phyloP scores from a whole-genome alignment of 768 basidiomycete genomes.

The Podaxis sp. region DNA sequence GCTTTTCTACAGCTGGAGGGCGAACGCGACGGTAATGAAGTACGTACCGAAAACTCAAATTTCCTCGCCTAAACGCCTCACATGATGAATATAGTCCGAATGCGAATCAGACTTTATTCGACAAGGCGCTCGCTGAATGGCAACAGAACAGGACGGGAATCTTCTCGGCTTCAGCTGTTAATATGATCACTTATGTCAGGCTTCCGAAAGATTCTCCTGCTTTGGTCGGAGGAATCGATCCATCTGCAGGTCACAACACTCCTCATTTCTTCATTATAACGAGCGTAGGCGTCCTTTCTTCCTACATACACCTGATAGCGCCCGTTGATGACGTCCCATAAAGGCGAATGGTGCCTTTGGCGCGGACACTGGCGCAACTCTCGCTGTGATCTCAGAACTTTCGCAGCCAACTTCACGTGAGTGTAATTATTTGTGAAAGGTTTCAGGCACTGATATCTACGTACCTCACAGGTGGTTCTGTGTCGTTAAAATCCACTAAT shows the following conservation, averaged over 20 bases:
- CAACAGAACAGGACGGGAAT: not conserved
- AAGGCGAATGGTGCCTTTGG: constrained; percentile 7
- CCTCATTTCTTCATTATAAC: constrained; percentile 14
- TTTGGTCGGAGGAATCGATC: constrained; percentile 9
- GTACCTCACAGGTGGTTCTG: constrained; percentile 9
- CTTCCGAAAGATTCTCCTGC: constrained; percentile 7
- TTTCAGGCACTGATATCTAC: not conserved
- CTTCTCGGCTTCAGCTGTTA: constrained; percentile 2
- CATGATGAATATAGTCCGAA: not conserved
- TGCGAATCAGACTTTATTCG: not conserved
- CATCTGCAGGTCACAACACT: constrained; percentile 13
- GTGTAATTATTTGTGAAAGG: not conserved
- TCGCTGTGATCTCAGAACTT: not conserved
- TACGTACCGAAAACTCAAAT: not conserved
- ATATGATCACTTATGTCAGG: constrained; percentile 1
- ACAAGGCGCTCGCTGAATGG: constrained; percentile 7
- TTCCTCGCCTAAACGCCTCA: too few species aligned
- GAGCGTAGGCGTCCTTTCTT: not conserved
- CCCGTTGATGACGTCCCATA: not conserved
- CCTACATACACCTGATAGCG: too few species aligned
- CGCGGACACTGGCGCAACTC: not conserved
- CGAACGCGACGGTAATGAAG: constrained; percentile 2
- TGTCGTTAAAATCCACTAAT: constrained; percentile 13
- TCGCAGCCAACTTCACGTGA: constrained; percentile 4
- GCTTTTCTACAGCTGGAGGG: constrained; percentile 1